phyloP scores from a whole-genome alignment of 2,329 filamentous ascomycete species.

The Tolypocladium guangdongense region DNA sequence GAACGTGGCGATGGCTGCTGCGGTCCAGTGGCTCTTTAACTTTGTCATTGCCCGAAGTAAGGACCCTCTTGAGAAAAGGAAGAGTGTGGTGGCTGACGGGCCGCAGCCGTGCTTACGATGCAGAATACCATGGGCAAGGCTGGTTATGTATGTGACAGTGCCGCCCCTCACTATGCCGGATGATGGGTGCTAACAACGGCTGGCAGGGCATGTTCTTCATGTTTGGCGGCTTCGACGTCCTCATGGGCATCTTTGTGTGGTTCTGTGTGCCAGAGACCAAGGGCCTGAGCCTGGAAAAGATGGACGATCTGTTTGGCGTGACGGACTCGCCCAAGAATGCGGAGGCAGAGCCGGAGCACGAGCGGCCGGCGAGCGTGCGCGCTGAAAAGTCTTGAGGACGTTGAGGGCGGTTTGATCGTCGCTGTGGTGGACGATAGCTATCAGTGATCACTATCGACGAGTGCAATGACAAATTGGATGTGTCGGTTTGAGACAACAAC shows the following conservation, averaged over 20 bases:
- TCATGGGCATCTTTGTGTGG: constrained; percentile 55
- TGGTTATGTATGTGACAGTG: constrained; percentile 24
- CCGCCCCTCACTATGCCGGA: neutral
- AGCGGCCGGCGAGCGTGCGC: constrained; percentile 12
- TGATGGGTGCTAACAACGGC: neutral
- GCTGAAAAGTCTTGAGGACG: constrained; percentile 6
- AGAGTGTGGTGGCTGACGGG: neutral
- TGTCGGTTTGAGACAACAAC: neutral
- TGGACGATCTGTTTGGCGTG: constrained; percentile 56
- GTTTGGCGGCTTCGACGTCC: constrained; percentile 54
- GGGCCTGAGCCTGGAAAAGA: constrained; percentile 50
- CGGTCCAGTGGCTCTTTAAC: constrained; percentile 65
- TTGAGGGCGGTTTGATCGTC: neutral
- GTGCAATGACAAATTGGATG: neutral
- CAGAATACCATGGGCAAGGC: constrained; percentile 38
- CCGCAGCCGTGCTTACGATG: constrained; percentile 52
- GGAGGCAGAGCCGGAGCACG: constrained; percentile 19
- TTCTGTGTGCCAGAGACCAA: constrained; percentile 64
- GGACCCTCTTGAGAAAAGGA: constrained; percentile 1
- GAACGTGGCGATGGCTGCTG: constrained; percentile 58
- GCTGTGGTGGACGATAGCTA: neutral
- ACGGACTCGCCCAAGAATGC: constrained; percentile 28
- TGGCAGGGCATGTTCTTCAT: constrained; percentile 53
- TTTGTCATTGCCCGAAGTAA: constrained; percentile 54
- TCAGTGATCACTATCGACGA: too few relatives aligned